These are phyloP conservation scores for Trametes meyenii DNA, from an alignment of 768 basidiomycete species.

Conservation along the genomic window DNA sequence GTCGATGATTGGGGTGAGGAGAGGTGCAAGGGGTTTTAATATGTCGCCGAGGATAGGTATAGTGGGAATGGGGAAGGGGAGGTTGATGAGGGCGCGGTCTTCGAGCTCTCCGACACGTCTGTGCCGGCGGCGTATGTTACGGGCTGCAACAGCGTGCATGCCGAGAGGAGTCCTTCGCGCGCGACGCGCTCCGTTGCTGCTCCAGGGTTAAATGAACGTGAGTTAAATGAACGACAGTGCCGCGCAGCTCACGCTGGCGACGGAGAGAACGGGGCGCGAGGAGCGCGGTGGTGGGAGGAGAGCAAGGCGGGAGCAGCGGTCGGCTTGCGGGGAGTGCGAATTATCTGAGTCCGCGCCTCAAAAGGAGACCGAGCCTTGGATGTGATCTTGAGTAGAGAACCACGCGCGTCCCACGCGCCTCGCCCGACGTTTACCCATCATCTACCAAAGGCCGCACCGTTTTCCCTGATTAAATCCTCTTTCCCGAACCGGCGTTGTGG, in stretches of 20 bases:
- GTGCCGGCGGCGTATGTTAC: slow-evolving; percentile 17
- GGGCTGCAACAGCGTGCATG: slow-evolving; percentile 15
- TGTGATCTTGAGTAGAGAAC: not conserved
- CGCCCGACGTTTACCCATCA: slow-evolving; percentile 11
- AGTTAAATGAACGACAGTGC: slow-evolving; percentile 17
- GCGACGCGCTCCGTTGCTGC: not conserved
- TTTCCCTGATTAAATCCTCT: slow-evolving; percentile 8
- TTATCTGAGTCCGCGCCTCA: not conserved
- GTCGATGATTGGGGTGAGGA: slow-evolving; percentile 36
- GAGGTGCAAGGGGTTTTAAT: slow-evolving; percentile 32
- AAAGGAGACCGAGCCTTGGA: not conserved
- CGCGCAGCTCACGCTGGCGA: slow-evolving; percentile 17
- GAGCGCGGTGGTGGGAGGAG: slow-evolving; percentile 17
- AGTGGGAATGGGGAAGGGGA: slow-evolving; percentile 43
- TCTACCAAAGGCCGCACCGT: not conserved
- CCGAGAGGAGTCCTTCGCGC: not conserved
- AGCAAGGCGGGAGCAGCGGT: slow-evolving; percentile 6
- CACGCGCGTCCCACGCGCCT: slow-evolving; percentile 5
- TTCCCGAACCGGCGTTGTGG: not conserved
- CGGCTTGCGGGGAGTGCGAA: not conserved
- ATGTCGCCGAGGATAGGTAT: slow-evolving; percentile 46
- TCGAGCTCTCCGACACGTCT: slow-evolving; percentile 27
- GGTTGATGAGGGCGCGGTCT: slow-evolving; percentile 43
- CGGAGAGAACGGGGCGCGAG: slow-evolving; percentile 3
- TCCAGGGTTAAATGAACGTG: slow-evolving; percentile 17